Base-by-base conservation (phyloP, 169 alveolate species). In the Plasmodium adleri region DNA sequence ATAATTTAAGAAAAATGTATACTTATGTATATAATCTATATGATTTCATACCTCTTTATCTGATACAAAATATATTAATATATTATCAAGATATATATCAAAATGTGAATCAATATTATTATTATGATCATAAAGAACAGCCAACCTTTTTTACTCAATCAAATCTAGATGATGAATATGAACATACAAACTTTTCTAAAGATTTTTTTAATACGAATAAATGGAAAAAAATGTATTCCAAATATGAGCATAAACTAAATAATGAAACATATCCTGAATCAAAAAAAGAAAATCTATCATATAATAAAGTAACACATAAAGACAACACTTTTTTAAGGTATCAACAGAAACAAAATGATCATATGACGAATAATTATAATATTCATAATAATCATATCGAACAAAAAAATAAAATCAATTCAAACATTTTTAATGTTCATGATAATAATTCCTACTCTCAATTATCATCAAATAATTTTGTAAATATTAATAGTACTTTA, bases 11-110 rank as follows among this genome's bases (percentile, higher is more conserved):
- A 22, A 78, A 52, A 70, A 15, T 78, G 20, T 78, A 78, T 45
- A 78, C 20, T 58, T 78, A 78, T 78, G 89, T 78, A 4, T 78
- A 66, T 24, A 78, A 78, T 45, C n/a, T 78, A 12, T 49, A 64
- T 32, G 89, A 78, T 60, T 78, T 78, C 17, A 20, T 78, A 24
- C 89, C 89, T 7, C 45, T 78, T 2, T 78, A 66, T 45, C 43
- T 64, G 17, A 70, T 78, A 28, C 89, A 78, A 47, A 78, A 78
- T 17, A 50, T 64, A n/a, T 70, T 78, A 15, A 17, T 78, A 15
- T 63, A 78, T 8, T 78, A 17, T 54, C 59, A 49, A 9, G 26
- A n/a, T n/a, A 70, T 52, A 3, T 70, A 78, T 7, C 50, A 78
- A 58, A 20, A 78, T n/a, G 66, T 32, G 9, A 78, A 45, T 10